Evolutionary conservation across 2,329 filamentous ascomycete species (phyloP).

Genomic region (Diplocarpon mali): DNA sequence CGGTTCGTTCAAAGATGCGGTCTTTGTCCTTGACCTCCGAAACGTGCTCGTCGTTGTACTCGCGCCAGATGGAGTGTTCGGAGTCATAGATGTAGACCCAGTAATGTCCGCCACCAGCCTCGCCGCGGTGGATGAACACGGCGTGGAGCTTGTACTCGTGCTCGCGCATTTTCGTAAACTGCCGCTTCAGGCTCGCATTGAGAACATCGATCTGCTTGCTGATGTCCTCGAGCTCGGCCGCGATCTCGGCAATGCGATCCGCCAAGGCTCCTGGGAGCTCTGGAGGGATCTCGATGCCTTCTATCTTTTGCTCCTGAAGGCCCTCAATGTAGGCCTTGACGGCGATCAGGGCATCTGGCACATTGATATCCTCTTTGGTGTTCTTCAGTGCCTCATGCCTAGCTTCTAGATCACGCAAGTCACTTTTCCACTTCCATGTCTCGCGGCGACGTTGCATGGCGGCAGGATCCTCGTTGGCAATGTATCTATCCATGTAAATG

Average conservation of each 20-base stretch:
- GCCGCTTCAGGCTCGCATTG: slow-evolving; percentile 30
- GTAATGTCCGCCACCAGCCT: slow-evolving; percentile 71
- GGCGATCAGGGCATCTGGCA: slow-evolving; percentile 22
- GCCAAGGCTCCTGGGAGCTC: slow-evolving; percentile 32
- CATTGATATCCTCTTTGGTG: slow-evolving; percentile 17
- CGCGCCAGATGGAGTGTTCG: slow-evolving; percentile 63
- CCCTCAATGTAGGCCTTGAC: slow-evolving; percentile 33
- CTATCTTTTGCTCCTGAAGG: slow-evolving; percentile 31
- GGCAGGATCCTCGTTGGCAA: slow-evolving; percentile 50
- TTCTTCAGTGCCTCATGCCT: slow-evolving; percentile 22
- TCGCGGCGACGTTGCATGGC: slow-evolving; percentile 54
- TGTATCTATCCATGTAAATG: slow-evolving; percentile 81
- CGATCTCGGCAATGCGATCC: slow-evolving; percentile 33
- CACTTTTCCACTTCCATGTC: slow-evolving; percentile 63
- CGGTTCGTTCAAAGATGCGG: slow-evolving; percentile 59
- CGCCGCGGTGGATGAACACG: slow-evolving; percentile 81
- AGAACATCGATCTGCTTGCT: slow-evolving; percentile 37
- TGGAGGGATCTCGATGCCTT: slow-evolving; percentile 33
- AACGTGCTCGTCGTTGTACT: slow-evolving; percentile 86
- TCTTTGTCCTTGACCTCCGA: slow-evolving; percentile 52
- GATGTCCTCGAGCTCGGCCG: slow-evolving; percentile 34
- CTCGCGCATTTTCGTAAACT: slow-evolving; percentile 53
- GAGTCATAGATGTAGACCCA: slow-evolving; percentile 70
- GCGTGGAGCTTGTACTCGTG: slow-evolving; percentile 77
- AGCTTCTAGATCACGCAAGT: slow-evolving; percentile 44